Percentiles rank a stretch among this genome's conserved stretches.
phyloP scores from a whole-genome alignment of 2,329 filamentous ascomycete genomes.

The Xylariaceae sp. region DNA sequence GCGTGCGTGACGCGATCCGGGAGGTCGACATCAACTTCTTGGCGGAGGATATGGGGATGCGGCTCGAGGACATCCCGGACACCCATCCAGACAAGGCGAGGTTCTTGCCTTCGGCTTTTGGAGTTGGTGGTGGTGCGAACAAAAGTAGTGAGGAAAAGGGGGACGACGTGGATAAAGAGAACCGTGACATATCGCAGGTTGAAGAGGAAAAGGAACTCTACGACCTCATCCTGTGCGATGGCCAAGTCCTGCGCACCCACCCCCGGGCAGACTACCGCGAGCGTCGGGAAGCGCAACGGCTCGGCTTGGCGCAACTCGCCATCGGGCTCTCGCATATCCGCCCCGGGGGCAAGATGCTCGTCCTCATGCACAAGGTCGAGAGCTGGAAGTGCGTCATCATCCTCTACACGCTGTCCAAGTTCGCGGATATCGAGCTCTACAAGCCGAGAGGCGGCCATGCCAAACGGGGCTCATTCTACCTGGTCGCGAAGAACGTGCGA shows the following conservation, averaged over 20 bases:
- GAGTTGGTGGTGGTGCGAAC: too few relatives aligned
- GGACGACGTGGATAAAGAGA: too few relatives aligned
- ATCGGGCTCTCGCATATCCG: conserved; percentile 34
- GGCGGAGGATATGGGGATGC: conserved; percentile 39
- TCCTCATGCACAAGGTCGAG: conserved; percentile 46
- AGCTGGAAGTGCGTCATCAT: conserved; percentile 33
- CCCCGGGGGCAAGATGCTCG: conserved; percentile 44
- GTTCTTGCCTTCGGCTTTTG: conserved; percentile 31
- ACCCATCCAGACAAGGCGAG: conserved; percentile 28
- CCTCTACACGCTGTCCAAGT: conserved; percentile 36
- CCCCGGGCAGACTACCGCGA: conserved; percentile 17
- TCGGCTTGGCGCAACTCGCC: conserved; percentile 20
- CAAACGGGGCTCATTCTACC: conserved; percentile 47
- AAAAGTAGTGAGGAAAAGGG: too few relatives aligned
- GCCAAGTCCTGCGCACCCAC: conserved; percentile 28
- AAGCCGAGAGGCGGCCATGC: conserved; percentile 39
- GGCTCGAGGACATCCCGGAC: conserved; percentile 25
- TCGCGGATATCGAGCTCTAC: conserved; percentile 37
- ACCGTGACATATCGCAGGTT: too few relatives aligned
- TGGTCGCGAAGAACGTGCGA: conserved; percentile 41
- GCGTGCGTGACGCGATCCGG: too few relatives aligned
- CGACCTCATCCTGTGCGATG: conserved; percentile 41
- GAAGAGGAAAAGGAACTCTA: conserved; percentile 19
- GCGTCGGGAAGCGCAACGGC: conserved; percentile 15
- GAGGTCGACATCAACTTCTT: conserved; percentile 54